Base-by-base conservation (phyloP, 164 flowering plant genomes). In the Vitis cinerea region DNA sequence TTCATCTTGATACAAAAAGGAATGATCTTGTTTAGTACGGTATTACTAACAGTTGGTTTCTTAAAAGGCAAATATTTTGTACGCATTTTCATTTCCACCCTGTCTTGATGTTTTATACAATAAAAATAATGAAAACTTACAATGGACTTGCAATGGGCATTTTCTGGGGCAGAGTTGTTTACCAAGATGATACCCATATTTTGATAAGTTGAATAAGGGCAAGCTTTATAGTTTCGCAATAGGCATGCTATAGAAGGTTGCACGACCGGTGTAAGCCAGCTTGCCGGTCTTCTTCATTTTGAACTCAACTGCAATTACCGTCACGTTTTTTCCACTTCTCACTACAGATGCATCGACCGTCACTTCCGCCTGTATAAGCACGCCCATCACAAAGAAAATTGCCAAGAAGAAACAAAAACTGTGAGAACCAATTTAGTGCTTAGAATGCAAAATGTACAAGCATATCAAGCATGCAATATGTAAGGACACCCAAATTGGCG, bases 301-400 rank as follows among this genome's bases (percentile, higher is more conserved):
- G 79, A 88, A 85, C 50, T 91, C 89, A 31, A 86, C 69, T 27
- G 85, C 71, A 50, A 83, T 80, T 3, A 84, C 85, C 0, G 85
- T 82, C 65, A 90, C 47, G 75, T 83, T 90, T 81, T 89, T 90
- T 75, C 97, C 93, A 62, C 82, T 80, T 79, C 87, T 82, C 50
- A 86, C 80, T 2, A 91, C 71, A 31, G 83, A 71, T 9, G 71
- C 93, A 31, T 87, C 88, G 51, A 88, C 85, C 5, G 74, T 61
- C 66, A 90, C 17, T 74, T 86, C 87, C 4, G 76, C 81, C 97
- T 88, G 87, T 7, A 30, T 7, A 19, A 63, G 11, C 52, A 63
- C 10, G 27, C 29, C 30, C 31, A 48, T 59, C 29, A 2, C 52
- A 63, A 65, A 58, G 13, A 50, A 29, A 61, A 4, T 31, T 31